Conservation (phyloP, 495 filamentous ascomycete species). For the Penicillium bialowiezense region DNA sequence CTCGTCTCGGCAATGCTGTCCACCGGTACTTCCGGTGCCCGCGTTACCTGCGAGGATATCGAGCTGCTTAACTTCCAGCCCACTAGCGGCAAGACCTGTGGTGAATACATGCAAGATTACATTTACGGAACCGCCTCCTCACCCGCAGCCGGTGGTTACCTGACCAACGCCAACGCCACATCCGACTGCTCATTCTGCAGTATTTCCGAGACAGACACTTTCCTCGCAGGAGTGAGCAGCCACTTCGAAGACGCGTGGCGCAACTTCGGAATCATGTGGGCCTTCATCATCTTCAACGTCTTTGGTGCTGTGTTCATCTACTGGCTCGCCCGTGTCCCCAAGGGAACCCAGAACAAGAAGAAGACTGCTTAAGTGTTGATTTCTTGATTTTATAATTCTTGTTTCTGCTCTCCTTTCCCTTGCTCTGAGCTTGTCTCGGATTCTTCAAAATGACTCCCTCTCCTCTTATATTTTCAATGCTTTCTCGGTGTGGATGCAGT, state of each 20-base stretch:
- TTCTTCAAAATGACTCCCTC: background rate
- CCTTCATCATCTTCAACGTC: constrained; percentile 72
- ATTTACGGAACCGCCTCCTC: constrained; percentile 18
- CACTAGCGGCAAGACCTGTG: constrained; percentile 49
- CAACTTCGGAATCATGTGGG: constrained; percentile 66
- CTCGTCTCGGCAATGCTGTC: constrained; percentile 64
- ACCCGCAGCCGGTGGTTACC: constrained; percentile 45
- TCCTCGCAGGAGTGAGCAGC: constrained; percentile 48
- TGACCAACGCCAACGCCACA: constrained; percentile 49
- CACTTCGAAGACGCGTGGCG: constrained; percentile 64
- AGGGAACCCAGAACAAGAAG: constrained; percentile 45
- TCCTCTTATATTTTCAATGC: constrained; percentile 3
- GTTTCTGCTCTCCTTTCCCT: too few species aligned
- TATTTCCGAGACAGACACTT: constrained; percentile 58
- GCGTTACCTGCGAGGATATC: constrained; percentile 53
- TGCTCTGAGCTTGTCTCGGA: background rate
- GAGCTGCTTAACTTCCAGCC: constrained; percentile 58
- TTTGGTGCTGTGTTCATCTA: constrained; percentile 66
- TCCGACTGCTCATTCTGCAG: constrained; percentile 62
- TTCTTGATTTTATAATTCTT: background rate
- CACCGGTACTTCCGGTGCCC: constrained; percentile 56
- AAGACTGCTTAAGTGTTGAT: constrained; percentile 5
- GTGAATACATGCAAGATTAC: constrained; percentile 53
- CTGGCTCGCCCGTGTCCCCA: constrained; percentile 76
- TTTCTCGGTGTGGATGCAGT: background rate